Base-by-base conservation (phyloP, 2,329 filamentous ascomycete species). In the Exophiala sp. region DNA sequence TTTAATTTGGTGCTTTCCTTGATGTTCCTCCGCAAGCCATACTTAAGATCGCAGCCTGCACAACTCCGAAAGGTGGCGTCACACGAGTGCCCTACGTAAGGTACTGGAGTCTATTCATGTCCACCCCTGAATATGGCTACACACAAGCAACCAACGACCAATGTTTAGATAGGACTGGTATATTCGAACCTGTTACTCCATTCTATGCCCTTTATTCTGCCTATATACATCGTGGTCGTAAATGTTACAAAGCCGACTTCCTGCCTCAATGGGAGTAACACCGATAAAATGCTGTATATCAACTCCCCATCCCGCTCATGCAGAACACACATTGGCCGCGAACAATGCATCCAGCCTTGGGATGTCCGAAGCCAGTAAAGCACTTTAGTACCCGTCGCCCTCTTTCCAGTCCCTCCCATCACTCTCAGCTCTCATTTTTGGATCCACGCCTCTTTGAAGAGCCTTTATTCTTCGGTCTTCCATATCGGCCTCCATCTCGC, bases 361-460 rank as follows among this genome's bases (percentile, higher is more conserved):
- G 20, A 50, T 39, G 38, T 6, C 2, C 20, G 20, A 21, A 14
- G n/a, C 5, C 14, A n/a, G 16, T 5, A 41, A 49, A 14, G 12
- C 39, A 18, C 3, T 34, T 73, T 66, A 82, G 62, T 76, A 82
- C 2, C 77, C 78, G 65, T 82, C 78, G 1, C 78, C 80, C 40
- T 79, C 77, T 35, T 75, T 75, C 80, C 79, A 83, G 41, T 69
- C 67, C 48, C 80, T 73, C 34, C 80, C 79, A 7, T 72, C 72
- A 62, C 82, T 80, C 58, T 69, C 52, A 1, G 81, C 82, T 52
- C 82, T 69, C 49, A 75, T 70, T 57, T 63, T 69, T 0, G 80
- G 78, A 63, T 82, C 73, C 36, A 72, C 71, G 0, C 82, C 82
- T 50, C 76, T 71, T 48, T 75, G 64, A 7, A 77, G 65, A 1